Conservation (phyloP, 139 green algal species). For the Chlorella ohadii region DNA sequence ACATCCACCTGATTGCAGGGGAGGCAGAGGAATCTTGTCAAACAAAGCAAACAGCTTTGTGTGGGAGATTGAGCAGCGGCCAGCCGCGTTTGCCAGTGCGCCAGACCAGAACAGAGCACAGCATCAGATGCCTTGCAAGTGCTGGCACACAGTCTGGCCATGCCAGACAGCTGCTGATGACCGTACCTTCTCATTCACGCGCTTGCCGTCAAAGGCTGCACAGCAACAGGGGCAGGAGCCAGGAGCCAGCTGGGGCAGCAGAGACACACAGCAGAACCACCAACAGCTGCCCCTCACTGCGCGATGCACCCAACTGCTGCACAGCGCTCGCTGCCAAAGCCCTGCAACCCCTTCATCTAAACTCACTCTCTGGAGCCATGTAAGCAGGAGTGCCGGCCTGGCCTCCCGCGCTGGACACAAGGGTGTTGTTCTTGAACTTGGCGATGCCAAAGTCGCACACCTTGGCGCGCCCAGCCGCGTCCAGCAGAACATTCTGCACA, state of each 20-base stretch:
- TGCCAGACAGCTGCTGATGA: neutral
- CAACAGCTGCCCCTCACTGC: neutral
- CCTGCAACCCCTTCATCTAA: too few species aligned
- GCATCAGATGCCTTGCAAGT: too few species aligned
- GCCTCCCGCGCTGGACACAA: constrained; percentile 66
- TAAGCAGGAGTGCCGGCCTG: constrained; percentile 79
- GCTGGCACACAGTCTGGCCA: too few species aligned
- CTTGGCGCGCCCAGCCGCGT: constrained; percentile 60
- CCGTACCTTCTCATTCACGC: constrained; percentile 44
- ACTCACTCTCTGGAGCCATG: constrained; percentile 73
- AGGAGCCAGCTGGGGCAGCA: too few species aligned
- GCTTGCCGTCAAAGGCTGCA: constrained; percentile 40
- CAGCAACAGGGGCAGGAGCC: too few species aligned
- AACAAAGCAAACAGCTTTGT: too few species aligned
- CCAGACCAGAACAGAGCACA: too few species aligned
- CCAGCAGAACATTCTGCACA: constrained; percentile 83
- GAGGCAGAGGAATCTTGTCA: too few species aligned
- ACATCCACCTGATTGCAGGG: constrained; percentile 48
- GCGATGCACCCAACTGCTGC: neutral
- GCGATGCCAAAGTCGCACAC: constrained; percentile 80
- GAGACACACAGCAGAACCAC: too few species aligned
- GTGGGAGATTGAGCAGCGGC: too few species aligned
- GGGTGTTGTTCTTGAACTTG: constrained; percentile 66
- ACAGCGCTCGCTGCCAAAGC: too few species aligned
- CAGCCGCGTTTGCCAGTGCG: too few species aligned